phyloP scores from a whole-genome alignment of 495 filamentous ascomycete genomes.

The Parathielavia appendiculata region DNA sequence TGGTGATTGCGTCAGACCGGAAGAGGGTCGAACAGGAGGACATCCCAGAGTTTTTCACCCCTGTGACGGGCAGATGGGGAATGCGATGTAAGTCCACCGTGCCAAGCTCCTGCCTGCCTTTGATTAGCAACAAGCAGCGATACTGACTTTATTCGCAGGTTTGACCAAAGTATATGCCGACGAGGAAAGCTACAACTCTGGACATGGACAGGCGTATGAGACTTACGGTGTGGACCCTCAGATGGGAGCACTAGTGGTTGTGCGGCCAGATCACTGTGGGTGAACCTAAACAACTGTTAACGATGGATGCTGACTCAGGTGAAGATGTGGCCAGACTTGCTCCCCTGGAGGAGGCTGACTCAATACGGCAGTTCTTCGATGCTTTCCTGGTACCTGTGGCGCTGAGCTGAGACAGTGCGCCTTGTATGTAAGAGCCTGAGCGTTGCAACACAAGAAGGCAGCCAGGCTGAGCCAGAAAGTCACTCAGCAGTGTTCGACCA shows the following conservation, averaged over 20 bases:
- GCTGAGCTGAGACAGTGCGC: no score
- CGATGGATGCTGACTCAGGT: background rate
- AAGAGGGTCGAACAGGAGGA: slow-evolving; percentile 52
- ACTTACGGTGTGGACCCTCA: slow-evolving; percentile 51
- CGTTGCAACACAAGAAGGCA: background rate
- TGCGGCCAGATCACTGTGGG: slow-evolving; percentile 67
- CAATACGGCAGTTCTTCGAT: slow-evolving; percentile 22
- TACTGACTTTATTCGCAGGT: slow-evolving; percentile 33
- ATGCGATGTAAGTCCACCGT: slow-evolving; percentile 46
- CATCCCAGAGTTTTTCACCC: slow-evolving; percentile 56
- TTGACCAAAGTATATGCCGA: slow-evolving; percentile 62
- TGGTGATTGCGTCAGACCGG: slow-evolving; percentile 53
- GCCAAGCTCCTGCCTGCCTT: background rate
- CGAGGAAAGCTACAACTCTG: slow-evolving; percentile 60
- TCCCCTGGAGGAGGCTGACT: slow-evolving; percentile 20
- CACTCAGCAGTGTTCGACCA: background rate
- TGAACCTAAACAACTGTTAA: slow-evolving; percentile 2
- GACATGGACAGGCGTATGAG: slow-evolving; percentile 61
- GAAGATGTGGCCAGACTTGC: slow-evolving; percentile 28
- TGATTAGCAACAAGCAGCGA: background rate
- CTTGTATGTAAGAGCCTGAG: no score
- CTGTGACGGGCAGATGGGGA: slow-evolving; percentile 53
- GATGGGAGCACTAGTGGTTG: slow-evolving; percentile 54
- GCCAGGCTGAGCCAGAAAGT: background rate
- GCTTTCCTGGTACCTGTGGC: slow-evolving; percentile 14